Conservation (phyloP, 1,284 basidiomycete species). For the Apiotrichum mycotoxinovorans region DNA sequence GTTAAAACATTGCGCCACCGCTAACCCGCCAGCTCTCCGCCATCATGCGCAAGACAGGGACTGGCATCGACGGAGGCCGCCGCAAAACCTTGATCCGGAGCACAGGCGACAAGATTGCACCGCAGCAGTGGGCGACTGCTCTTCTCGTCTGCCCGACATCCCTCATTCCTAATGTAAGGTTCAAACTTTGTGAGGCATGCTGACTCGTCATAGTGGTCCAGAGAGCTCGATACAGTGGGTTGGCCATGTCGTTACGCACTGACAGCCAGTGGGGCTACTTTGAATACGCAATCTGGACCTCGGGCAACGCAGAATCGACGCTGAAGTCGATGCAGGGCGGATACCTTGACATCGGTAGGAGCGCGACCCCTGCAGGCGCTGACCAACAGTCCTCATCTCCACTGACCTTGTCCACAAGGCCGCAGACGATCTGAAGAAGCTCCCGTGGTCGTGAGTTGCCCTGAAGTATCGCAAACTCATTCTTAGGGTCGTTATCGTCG, state of each 20-base stretch:
- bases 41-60: slow-evolving; percentile 54
- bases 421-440: slow-evolving; percentile 32
- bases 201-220: slow-evolving; percentile 44
- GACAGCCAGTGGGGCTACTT: slow-evolving; percentile 44
- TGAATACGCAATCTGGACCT: slow-evolving; percentile 34
- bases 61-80: slow-evolving; percentile 35
- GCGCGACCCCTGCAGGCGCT: not conserved
- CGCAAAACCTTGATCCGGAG: slow-evolving; percentile 31
- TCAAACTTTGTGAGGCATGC: slow-evolving; percentile 5
- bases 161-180: slow-evolving; percentile 44
- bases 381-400: slow-evolving; percentile 36
- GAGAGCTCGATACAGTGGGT: slow-evolving; percentile 51
- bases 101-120: slow-evolving; percentile 13
- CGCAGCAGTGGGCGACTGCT: slow-evolving; percentile 43
- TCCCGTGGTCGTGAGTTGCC: slow-evolving; percentile 39
- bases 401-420: slow-evolving; percentile 28
- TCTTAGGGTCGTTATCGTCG: slow-evolving; percentile 38
- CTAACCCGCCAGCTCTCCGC: slow-evolving; percentile 46
- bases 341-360: slow-evolving; percentile 43
- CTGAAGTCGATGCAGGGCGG: slow-evolving; percentile 26
- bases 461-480: not conserved
- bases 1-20: not conserved
- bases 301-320: slow-evolving; percentile 5
- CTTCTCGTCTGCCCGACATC: slow-evolving; percentile 49
- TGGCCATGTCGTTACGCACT: too few species aligned